Evolutionary conservation across 495 filamentous ascomycete genomes (phyloP).

Genomic region (Hypoxylon intermedium): DNA sequence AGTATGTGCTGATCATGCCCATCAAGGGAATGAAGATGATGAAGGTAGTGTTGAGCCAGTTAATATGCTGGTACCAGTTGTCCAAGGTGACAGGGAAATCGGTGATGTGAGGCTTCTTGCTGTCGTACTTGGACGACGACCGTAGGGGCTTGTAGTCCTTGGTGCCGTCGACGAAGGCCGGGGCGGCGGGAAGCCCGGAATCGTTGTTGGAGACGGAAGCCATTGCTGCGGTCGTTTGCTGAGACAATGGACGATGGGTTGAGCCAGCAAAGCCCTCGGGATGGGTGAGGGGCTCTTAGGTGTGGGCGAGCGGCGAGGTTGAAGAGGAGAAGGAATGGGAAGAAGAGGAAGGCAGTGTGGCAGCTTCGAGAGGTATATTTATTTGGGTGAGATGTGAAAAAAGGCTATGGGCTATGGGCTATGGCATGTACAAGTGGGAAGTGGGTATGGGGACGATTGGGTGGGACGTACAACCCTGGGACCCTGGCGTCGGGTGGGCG

Average conservation of each 20-base stretch:
- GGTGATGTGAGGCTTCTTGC: slow-evolving; percentile 61
- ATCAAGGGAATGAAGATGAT: slow-evolving; percentile 84
- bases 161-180: slow-evolving; percentile 57
- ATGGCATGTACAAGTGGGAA: slow-evolving; percentile 27
- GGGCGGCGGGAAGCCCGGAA: slow-evolving; percentile 38
- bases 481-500: slow-evolving; percentile 19
- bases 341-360: slow-evolving; percentile 1
- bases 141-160: slow-evolving; percentile 57
- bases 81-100: slow-evolving; percentile 73
- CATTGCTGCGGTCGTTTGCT: slow-evolving; percentile 43
- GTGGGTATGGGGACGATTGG: slow-evolving; percentile 36
- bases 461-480: slow-evolving; percentile 31
- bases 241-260: slow-evolving; percentile 9
- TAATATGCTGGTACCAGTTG: slow-evolving; percentile 98
- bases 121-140: slow-evolving; percentile 52
- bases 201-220: slow-evolving; percentile 48
- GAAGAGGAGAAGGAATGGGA: slow-evolving; percentile 5
- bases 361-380: slow-evolving; percentile 25
- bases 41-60: slow-evolving; percentile 90
- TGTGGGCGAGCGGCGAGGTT: slow-evolving; percentile 25
- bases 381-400: slow-evolving; percentile 16
- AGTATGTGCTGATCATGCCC: slow-evolving; percentile 79
- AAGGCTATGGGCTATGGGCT: background rate
- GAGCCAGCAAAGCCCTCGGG: slow-evolving; percentile 29
- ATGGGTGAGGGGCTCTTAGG: slow-evolving; percentile 6